A percentile compares a stretch with the other conserved stretches of the same genome.
These are phyloP conservation scores for Podospora appendiculata DNA, from an alignment of 495 filamentous ascomycete species.

Conservation along the genomic window DNA sequence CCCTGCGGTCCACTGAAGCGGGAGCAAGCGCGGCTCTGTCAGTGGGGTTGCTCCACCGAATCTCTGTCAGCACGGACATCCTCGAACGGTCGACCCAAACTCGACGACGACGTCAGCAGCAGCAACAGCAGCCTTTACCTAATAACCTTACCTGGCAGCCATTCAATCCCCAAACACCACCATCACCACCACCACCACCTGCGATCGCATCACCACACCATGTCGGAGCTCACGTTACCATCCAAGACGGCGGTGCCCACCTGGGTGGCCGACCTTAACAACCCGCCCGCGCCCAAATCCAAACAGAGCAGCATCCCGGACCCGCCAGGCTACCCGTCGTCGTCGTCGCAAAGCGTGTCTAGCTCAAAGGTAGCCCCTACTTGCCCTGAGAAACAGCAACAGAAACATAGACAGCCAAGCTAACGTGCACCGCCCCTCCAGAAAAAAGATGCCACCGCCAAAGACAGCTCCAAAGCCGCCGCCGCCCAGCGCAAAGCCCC, in stretches of 20 bases:
- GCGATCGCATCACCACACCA: too few relatives aligned
- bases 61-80: background rate
- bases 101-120: too few relatives aligned
- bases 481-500: slow-evolving; percentile 45
- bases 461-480: slow-evolving; percentile 36
- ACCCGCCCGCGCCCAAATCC: slow-evolving; percentile 47
- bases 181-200: too few relatives aligned
- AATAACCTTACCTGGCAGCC: too few relatives aligned
- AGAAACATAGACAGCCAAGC: too few relatives aligned
- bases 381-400: background rate
- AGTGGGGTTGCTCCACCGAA: background rate
- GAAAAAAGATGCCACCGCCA: background rate
- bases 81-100: too few relatives aligned
- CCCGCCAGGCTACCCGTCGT: slow-evolving; percentile 74
- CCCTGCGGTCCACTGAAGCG: background rate
- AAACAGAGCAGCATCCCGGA: slow-evolving; percentile 64
- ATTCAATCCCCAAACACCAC: too few relatives aligned
- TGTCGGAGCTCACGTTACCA: slow-evolving; percentile 5
- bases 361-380: slow-evolving; percentile 43
- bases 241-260: slow-evolving; percentile 40
- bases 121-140: too few relatives aligned
- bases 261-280: slow-evolving; percentile 76
- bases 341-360: slow-evolving; percentile 39
- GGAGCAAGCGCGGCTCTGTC: slow-evolving; percentile 4
- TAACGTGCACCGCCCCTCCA: too few relatives aligned